These are phyloP conservation scores for Trametes coccinea DNA, from an alignment of 768 basidiomycete genomes.

Conservation along the genomic window DNA sequence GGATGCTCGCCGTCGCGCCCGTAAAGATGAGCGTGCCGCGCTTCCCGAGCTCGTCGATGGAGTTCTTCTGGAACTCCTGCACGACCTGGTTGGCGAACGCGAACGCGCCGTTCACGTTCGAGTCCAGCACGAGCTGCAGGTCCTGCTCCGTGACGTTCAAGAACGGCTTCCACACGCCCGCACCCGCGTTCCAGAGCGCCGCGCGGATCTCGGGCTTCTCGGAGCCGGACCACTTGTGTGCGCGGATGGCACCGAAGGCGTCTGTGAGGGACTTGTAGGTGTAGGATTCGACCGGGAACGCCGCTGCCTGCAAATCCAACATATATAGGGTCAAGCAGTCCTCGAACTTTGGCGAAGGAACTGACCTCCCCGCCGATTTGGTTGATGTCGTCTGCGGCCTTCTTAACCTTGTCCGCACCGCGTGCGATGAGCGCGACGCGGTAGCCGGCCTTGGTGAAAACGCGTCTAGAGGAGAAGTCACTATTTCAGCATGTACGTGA, in stretches of 20 bases:
- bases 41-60: conserved; percentile 34
- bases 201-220: conserved; percentile 37
- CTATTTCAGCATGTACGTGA: no score
- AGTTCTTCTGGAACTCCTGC: conserved; percentile 36
- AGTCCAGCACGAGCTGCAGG: conserved; percentile 30
- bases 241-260: conserved; percentile 37
- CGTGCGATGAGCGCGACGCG: conserved; percentile 42
- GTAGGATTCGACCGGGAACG: conserved; percentile 41
- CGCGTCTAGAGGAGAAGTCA: conserved; percentile 28
- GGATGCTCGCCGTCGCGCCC: conserved; percentile 42
- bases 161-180: conserved; percentile 41
- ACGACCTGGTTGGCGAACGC: conserved; percentile 40
- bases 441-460: conserved; percentile 43
- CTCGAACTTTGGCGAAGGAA: background rate
- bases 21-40: conserved; percentile 47
- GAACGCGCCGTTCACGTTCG: conserved; percentile 40
- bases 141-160: conserved; percentile 41
- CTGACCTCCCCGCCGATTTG: conserved; percentile 38
- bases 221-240: conserved; percentile 31
- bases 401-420: conserved; percentile 35
- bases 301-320: conserved; percentile 32
- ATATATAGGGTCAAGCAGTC: background rate
- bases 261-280: conserved; percentile 30
- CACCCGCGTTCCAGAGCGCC: conserved; percentile 42
- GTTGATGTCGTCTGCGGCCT: conserved; percentile 36